Evolutionary conservation across 441 rosid genomes (phyloP), one percentile per base, ranked within the genome.

Genomic region (Gossypium gossypioides): DNA sequence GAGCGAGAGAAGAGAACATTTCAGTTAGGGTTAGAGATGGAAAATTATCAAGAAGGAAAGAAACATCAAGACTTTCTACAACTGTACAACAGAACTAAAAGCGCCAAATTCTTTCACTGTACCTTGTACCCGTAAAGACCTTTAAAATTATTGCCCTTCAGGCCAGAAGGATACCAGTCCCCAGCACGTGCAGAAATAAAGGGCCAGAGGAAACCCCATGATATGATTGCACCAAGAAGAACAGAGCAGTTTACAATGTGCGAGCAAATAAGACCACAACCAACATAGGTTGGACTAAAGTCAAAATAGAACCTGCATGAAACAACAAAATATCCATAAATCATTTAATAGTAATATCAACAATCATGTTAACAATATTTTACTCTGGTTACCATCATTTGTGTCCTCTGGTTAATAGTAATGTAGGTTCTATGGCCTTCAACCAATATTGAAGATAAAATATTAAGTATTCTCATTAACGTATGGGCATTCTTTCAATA

Each of bases 81-180:
- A 25, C 56, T 32, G 40, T 32, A 18, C 40, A 67, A 52, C 3
- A 60, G 34, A 25, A 18, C 16, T 24, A 37, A 29, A 54, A 32
- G 6, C 18, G 12, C 6, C 51, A 16, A 10, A 4, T 8, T 37
- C 24, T 42, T 37, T 50, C 4, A 61, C 25, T 51, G 37, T 81
- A 90, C 96, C 96, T 92, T 92, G 51, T 92, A 92, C 70, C 96
- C 97, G 61, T 90, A 90, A 54, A 92, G 96, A 80, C 97, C 97
- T 81, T 90, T 92, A 69, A 92, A 90, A 84, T 92, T 92, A 64
- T 82, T 89, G 85, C 86, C 78, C n/a, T 68, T 89, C 18, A 90
- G 87, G 84, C 83, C 84, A 81, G 91, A 89, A 1, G 97, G 87
- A 79, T 90, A 92, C 96, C 93, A 90, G 69, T 86, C 88, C 70